Base-by-base conservation (phyloP, 345 rosid genomes). In the Pugionium cornutum region DNA sequence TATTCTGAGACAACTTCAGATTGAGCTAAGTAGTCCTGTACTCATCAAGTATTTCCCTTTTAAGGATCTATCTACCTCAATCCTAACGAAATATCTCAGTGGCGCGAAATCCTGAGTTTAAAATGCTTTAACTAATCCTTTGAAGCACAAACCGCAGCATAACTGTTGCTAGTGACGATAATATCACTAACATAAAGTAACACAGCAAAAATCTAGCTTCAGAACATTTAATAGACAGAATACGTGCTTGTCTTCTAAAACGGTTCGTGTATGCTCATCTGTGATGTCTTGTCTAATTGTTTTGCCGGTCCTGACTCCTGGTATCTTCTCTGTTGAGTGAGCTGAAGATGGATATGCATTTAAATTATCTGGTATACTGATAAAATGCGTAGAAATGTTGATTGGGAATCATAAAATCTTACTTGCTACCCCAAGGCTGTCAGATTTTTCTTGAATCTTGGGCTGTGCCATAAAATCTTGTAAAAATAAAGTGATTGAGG, bases 291-390 rank as follows among this genome's bases (percentile, higher is more conserved):
- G 1, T 2, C 4, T n/a, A 0, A 43, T 43, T 10, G 28, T 42
- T 40, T 29, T 42, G 32, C 11, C 0, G 7, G 8, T 46, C 46
- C 29, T 11, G 50, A n/a, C 28, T 40, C 33, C 53, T 53, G 58
- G 42, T 36, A 25, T 28, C 43, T 56, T 56, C 34, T 56, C 46
- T 39, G 32, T 10, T 29, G 45, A 51, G 30, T 50, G 68, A 2
- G 0, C 18, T 29, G 7, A 48, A 40, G 28, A 50, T 43, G 26
- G 4, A 62, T 49, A 7, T 27, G 34, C 55, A 62, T 2, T 62
- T 4, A n/a, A n/a, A 27, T 48, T 25, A 7, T 67, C 31, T 34
- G 7, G 8, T 48, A 27, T 36, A 27, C 29, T 66, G 10, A 45
- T 18, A 25, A 2, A 53, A 7, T 33, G 61, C 18, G 2, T 7